Evolutionary conservation across 2,329 filamentous ascomycete genomes (phyloP).

Genomic region (Tetracladium maxilliforme): DNA sequence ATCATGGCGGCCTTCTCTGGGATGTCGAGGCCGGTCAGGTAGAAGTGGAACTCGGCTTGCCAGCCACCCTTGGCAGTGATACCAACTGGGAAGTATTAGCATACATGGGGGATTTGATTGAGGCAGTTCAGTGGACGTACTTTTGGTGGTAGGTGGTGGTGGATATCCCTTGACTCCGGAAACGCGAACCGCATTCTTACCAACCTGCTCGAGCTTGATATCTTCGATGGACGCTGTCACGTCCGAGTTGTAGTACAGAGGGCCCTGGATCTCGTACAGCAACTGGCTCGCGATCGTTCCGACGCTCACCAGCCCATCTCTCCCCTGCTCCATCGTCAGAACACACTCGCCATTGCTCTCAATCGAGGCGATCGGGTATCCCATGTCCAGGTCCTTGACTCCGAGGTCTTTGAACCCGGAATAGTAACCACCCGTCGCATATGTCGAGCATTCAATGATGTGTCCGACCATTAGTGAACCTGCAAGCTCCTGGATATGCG

Average conservation of each 20-base stretch:
- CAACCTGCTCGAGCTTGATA: slow-evolving; percentile 26
- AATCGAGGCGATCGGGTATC: slow-evolving; percentile 5
- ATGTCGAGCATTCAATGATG: slow-evolving; percentile 1
- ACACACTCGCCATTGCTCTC: slow-evolving; percentile 3
- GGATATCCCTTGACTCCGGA: slow-evolving; percentile 17
- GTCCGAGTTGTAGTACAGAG: slow-evolving; percentile 17
- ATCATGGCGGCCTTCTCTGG: slow-evolving; percentile 25
- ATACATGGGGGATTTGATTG: too few relatives aligned
- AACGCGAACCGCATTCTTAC: slow-evolving; percentile 15
- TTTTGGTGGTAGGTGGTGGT: slow-evolving; percentile 16
- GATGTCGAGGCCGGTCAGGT: slow-evolving; percentile 26
- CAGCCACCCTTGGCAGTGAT: slow-evolving; percentile 27
- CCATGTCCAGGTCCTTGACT: slow-evolving; percentile 6
- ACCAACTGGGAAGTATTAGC: too few relatives aligned
- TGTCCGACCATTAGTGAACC: not conserved
- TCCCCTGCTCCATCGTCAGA: slow-evolving; percentile 4
- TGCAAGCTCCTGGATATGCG: not conserved
- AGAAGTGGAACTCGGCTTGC: slow-evolving; percentile 28
- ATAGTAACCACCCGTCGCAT: slow-evolving; percentile 1
- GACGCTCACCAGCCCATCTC: slow-evolving; percentile 5
- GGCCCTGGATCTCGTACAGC: slow-evolving; percentile 22
- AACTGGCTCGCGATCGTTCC: slow-evolving; percentile 16
- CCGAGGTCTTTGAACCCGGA: slow-evolving; percentile 2
- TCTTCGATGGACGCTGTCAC: slow-evolving; percentile 15
- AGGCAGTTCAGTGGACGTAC: slow-evolving; percentile 12